phyloP scores from a whole-genome alignment of 2,329 filamentous ascomycete genomes.

The Zelopaecilomyces penicillatus region DNA sequence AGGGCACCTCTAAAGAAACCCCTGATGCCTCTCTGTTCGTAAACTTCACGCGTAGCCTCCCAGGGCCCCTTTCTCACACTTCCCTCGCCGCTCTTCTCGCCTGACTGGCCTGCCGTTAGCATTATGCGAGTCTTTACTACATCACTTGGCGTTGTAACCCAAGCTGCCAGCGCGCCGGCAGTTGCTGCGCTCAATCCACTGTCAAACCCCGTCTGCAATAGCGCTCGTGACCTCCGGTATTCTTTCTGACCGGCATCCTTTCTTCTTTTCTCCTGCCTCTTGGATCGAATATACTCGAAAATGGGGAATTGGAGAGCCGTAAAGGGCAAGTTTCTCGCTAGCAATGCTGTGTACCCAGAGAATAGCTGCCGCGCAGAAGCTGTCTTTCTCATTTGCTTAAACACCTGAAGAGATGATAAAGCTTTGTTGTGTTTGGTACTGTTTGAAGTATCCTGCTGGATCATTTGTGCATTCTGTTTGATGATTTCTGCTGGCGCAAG shows the following conservation, averaged over 20 bases:
- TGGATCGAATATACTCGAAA: constrained; percentile 62
- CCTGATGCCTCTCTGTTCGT: constrained; percentile 56
- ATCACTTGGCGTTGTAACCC: constrained; percentile 81
- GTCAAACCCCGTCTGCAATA: constrained; percentile 60
- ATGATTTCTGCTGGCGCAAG: constrained; percentile 84
- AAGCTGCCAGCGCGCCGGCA: constrained; percentile 66
- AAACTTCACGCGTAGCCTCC: constrained; percentile 56
- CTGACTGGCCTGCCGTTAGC: constrained; percentile 48
- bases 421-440: not conserved
- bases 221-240: constrained; percentile 11
- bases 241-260: not conserved
- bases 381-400: constrained; percentile 44
- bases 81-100: constrained; percentile 18
- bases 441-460: constrained; percentile 29
- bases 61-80: constrained; percentile 37
- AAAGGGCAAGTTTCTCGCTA: constrained; percentile 76
- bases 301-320: constrained; percentile 84
- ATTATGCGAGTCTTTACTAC: constrained; percentile 88
- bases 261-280: constrained; percentile 19
- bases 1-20: constrained; percentile 72
- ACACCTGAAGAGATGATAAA: constrained; percentile 40
- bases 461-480: constrained; percentile 90
- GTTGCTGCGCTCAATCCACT: constrained; percentile 66
- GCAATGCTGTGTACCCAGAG: constrained; percentile 70
- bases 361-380: constrained; percentile 50